A percentile compares a stretch with the other conserved stretches of the same genome.
phyloP scores from a whole-genome alignment of 139 green algal genomes.

The Trebouxia sp. region DNA sequence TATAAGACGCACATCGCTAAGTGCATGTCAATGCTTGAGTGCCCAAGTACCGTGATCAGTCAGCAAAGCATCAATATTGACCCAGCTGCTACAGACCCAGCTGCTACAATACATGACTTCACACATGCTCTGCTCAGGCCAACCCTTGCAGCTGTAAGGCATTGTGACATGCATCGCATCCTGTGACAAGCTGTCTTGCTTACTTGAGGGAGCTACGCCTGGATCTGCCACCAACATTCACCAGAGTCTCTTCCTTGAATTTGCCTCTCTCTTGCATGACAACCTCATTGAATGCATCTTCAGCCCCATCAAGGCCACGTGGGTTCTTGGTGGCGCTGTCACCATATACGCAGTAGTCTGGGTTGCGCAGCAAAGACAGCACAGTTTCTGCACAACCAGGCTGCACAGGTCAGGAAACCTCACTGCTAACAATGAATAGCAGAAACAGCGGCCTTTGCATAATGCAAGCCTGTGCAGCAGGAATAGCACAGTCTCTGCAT shows the following conservation, averaged over 20 bases:
- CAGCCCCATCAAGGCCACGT: constrained; percentile 54
- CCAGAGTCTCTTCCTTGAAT: constrained; percentile 92
- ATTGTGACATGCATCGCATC: too few species aligned
- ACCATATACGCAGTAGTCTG: constrained; percentile 86
- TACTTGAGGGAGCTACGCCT: not conserved
- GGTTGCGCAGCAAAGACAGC: constrained; percentile 88
- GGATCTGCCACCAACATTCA: constrained; percentile 81
- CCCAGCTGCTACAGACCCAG: too few species aligned
- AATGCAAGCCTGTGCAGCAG: constrained; percentile 87
- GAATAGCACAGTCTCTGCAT: constrained; percentile 60
- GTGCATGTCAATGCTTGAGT: too few species aligned
- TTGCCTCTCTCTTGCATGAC: constrained; percentile 77
- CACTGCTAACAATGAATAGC: not conserved
- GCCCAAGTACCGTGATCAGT: too few species aligned
- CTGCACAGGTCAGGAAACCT: not conserved
- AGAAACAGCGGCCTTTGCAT: not conserved
- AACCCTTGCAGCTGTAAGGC: too few species aligned
- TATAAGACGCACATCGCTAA: too few species aligned
- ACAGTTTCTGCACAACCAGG: constrained; percentile 86
- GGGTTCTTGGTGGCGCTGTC: constrained; percentile 33
- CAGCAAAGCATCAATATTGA: too few species aligned
- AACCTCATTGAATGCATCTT: constrained; percentile 73
- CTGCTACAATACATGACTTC: too few species aligned
- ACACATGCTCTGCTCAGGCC: too few species aligned
- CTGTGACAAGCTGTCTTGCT: not conserved